Percentiles rank a stretch among this genome's conserved stretches.
phyloP scores from a whole-genome alignment of 2,329 filamentous ascomycete genomes.

The Clathrospora elynae region DNA sequence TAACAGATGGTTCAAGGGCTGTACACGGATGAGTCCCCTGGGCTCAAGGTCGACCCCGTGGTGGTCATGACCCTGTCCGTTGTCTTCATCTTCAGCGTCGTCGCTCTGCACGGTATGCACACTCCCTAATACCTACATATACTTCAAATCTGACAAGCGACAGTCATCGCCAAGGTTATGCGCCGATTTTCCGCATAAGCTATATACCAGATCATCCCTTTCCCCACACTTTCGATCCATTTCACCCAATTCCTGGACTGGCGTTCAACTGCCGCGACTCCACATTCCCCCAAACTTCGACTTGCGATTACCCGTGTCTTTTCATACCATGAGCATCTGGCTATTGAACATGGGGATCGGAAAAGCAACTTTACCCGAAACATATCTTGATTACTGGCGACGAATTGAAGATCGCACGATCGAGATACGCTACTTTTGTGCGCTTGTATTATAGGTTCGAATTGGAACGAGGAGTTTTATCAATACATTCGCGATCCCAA shows the following conservation, averaged over 20 bases:
- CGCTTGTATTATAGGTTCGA: constrained; percentile 44
- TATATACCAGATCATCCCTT: constrained; percentile 1
- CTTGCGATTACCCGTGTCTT: constrained; percentile 10
- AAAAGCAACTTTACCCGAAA: constrained; percentile 30
- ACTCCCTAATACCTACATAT: background rate
- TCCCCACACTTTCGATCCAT: constrained; percentile 15
- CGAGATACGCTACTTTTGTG: constrained; percentile 25
- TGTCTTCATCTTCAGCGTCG: constrained; percentile 98
- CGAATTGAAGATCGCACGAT: constrained; percentile 12
- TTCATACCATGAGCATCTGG: constrained; percentile 10
- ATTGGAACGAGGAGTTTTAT: constrained; percentile 30
- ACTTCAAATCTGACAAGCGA: constrained; percentile 21
- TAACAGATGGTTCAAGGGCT: constrained; percentile 64
- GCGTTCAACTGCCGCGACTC: constrained; percentile 31
- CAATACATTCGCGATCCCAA: background rate
- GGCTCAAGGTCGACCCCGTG: constrained; percentile 96
- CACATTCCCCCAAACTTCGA: constrained; percentile 5
- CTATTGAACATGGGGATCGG: constrained; percentile 20
- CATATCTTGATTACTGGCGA: constrained; percentile 18
- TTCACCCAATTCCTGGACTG: constrained; percentile 15
- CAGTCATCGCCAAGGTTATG: constrained; percentile 95
- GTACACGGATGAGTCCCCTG: constrained; percentile 98
- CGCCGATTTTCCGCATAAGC: constrained; percentile 73
- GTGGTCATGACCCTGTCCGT: constrained; percentile 95
- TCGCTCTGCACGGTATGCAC: constrained; percentile 88